A percentile compares a stretch with the other conserved stretches of the same genome.
phyloP scores from a whole-genome alignment of 1,139 yeast species.

The Debaryomycetaceae sp. region DNA sequence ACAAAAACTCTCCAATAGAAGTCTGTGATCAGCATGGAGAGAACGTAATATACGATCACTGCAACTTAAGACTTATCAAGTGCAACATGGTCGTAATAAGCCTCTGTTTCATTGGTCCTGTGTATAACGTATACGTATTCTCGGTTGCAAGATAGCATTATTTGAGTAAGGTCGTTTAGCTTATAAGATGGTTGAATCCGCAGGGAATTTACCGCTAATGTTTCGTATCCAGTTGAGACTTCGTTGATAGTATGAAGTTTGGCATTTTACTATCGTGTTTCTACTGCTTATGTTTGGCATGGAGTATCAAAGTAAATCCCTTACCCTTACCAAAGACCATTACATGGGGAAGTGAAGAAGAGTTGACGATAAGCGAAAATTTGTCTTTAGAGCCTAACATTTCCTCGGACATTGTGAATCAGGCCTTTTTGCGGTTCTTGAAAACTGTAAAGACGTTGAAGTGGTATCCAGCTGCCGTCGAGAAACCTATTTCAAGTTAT shows the following conservation, averaged over 20 bases:
- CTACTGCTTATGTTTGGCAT: neutral
- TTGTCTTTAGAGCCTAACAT: constrained; percentile 1
- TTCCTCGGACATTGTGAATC: neutral
- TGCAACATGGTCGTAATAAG: too few relatives aligned
- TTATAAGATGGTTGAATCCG: too few relatives aligned
- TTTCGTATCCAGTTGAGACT: too few relatives aligned
- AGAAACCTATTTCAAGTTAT: constrained; percentile 12
- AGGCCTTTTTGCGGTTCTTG: constrained; percentile 2
- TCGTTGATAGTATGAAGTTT: neutral
- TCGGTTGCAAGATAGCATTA: too few relatives aligned
- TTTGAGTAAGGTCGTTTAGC: too few relatives aligned
- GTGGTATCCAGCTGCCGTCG: constrained; percentile 29
- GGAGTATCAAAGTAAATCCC: constrained; percentile 4
- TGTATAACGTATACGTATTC: too few relatives aligned
- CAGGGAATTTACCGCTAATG: too few relatives aligned
- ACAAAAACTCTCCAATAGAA: too few relatives aligned
- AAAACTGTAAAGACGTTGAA: constrained; percentile 13
- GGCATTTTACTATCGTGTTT: neutral
- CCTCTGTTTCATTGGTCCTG: too few relatives aligned
- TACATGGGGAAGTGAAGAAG: constrained; percentile 2
- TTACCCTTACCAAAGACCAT: constrained; percentile 3
- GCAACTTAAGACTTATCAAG: too few relatives aligned
- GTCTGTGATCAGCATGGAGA: too few relatives aligned
- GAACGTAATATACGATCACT: too few relatives aligned
- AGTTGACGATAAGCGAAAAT: neutral